These are phyloP conservation scores for Aspergillus incahuasiensis DNA, from an alignment of 495 filamentous ascomycete species.

Conservation along the genomic window DNA sequence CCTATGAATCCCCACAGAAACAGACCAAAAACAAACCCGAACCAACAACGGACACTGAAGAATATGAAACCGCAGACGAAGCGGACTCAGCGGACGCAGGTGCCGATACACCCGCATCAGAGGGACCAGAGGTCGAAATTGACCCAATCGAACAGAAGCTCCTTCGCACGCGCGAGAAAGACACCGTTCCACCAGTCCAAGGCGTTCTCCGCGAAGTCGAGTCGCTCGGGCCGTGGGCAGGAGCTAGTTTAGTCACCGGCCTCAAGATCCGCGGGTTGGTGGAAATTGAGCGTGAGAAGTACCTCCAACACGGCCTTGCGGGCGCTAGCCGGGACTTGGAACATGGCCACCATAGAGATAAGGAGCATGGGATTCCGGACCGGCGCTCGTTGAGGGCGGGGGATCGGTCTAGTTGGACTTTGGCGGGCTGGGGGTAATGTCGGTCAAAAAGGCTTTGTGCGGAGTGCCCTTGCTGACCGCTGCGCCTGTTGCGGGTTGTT, in stretches of 20 bases:
- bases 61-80: slow-evolving; percentile 26
- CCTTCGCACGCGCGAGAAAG: slow-evolving; percentile 43
- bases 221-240: slow-evolving; percentile 83
- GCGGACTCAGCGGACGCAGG: slow-evolving; percentile 14
- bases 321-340: slow-evolving; percentile 66
- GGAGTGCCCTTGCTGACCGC: neutral
- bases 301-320: slow-evolving; percentile 68
- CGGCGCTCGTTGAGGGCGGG: slow-evolving; percentile 49
- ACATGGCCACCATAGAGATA: neutral
- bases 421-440: slow-evolving; percentile 69
- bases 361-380: slow-evolving; percentile 39
- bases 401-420: slow-evolving; percentile 67
- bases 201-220: slow-evolving; percentile 72
- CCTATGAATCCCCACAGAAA: neutral
- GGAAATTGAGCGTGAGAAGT: slow-evolving; percentile 81
- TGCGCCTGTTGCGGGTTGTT: neutral
- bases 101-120: slow-evolving; percentile 6
- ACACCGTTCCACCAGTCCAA: slow-evolving; percentile 37
- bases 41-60: neutral
- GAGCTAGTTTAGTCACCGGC: slow-evolving; percentile 74
- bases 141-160: slow-evolving; percentile 65
- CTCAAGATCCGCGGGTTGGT: slow-evolving; percentile 75
- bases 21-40: slow-evolving; percentile 12
- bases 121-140: slow-evolving; percentile 48
- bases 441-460: neutral